Percentiles rank a stretch among this genome's conserved stretches.
Conservation (phyloP, 352 stramenopile genomes). For the Phytophthora litchii region DNA sequence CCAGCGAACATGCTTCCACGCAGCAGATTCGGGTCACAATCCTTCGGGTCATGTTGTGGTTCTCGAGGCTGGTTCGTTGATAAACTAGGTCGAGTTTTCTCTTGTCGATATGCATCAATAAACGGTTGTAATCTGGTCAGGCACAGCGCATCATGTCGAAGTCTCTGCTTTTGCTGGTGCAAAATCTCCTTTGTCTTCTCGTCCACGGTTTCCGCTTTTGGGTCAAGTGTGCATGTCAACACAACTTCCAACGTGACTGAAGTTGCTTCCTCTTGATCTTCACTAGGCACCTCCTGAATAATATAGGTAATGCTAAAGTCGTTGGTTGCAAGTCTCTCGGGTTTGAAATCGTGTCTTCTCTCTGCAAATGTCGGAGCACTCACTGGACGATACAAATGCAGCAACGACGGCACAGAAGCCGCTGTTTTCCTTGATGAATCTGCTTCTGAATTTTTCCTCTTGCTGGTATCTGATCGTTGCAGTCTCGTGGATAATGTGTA, state of each 20-base stretch:
- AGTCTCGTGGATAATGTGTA: constrained; percentile 70
- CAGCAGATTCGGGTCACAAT: constrained; percentile 33
- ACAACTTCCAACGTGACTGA: constrained; percentile 69
- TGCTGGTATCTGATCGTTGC: constrained; percentile 61
- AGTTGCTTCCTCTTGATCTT: constrained; percentile 9
- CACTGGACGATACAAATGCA: constrained; percentile 68
- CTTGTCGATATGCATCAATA: constrained; percentile 47
- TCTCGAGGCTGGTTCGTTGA: constrained; percentile 7
- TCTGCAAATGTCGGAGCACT: constrained; percentile 39
- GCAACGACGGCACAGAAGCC: constrained; percentile 58
- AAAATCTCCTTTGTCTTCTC: constrained; percentile 31
- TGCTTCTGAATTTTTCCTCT: constrained; percentile 16
- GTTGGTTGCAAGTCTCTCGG: constrained; percentile 39
- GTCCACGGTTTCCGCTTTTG: constrained; percentile 9
- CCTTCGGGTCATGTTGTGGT: constrained; percentile 32
- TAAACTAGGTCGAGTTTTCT: constrained; percentile 21
- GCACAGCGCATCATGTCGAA: constrained; percentile 59
- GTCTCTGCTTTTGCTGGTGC: constrained; percentile 47
- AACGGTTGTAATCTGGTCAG: constrained; percentile 65
- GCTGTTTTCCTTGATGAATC: constrained; percentile 11
- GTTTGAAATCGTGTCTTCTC: constrained; percentile 44
- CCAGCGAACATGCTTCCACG: constrained; percentile 23
- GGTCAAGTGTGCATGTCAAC: constrained; percentile 51
- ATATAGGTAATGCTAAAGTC: constrained; percentile 78
- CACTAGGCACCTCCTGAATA: constrained; percentile 47